phyloP scores from a whole-genome alignment of 306 rosid genomes.

The Canavalia ensiformis region DNA sequence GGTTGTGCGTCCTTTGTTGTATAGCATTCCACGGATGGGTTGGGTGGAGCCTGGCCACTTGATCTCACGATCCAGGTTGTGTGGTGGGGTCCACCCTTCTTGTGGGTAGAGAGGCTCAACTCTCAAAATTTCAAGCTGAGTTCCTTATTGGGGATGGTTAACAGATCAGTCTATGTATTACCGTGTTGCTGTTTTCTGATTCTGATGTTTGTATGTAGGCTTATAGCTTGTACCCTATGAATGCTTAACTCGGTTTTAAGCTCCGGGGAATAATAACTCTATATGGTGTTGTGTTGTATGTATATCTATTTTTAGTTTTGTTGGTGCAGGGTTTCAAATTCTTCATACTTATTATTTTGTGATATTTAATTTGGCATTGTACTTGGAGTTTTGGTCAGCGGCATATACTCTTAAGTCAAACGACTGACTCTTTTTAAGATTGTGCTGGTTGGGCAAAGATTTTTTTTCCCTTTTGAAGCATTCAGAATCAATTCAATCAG shows the following conservation, averaged over 20 bases:
- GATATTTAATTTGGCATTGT: neutral
- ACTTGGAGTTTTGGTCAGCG: constrained; percentile 30
- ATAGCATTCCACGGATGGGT: constrained; percentile 1
- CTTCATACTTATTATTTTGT: neutral
- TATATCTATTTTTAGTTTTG: constrained; percentile 18
- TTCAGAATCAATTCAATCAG: neutral
- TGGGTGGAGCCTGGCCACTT: constrained; percentile 81
- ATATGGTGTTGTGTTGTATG: constrained; percentile 11
- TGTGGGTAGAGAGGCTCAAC: neutral
- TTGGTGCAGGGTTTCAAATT: neutral
- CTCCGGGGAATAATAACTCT: neutral
- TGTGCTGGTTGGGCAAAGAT: constrained; percentile 9
- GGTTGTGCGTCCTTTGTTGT: neutral
- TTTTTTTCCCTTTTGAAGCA: constrained; percentile 41
- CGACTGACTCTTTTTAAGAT: neutral
- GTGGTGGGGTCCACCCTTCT: constrained; percentile 77
- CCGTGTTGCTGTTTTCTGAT: neutral
- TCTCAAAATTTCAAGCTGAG: neutral
- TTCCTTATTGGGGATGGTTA: neutral
- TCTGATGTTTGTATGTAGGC: neutral
- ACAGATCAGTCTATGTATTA: neutral
- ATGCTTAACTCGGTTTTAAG: neutral
- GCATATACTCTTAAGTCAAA: constrained; percentile 13
- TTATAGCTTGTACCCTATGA: constrained; percentile 6
- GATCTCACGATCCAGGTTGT: constrained; percentile 34